Evolutionary conservation across 108 stramenopile species (phyloP), one percentile per base, ranked within the genome.

Genomic region (Asterionellopsis glacialis): DNA sequence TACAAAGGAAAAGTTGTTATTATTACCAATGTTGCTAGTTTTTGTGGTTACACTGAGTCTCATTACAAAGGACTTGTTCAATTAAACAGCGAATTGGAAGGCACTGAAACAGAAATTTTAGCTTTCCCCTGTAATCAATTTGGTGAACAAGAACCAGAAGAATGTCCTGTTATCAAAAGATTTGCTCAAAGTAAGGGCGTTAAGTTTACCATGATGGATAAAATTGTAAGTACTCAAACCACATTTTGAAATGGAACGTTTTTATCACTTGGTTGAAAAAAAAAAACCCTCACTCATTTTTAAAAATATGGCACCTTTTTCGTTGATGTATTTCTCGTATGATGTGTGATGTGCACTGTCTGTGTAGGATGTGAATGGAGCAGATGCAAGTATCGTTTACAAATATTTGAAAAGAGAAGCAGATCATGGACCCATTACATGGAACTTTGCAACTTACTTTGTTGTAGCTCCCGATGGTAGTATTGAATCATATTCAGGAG

Each of bases 41-140:
- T 86, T 54, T 93, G 91, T 57, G 91, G 84, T 21, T 87, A 82
- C 59, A 90, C 91, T 33, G 88, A 90, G 41, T 75, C 75, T 13
- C 88, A 90, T 61, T 93, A 93, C 64, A 63, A 61, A 1, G 82
- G 84, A 54, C 51, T 93, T 33, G 77, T 83, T 0, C 16, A 76
- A 45, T 57, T 93, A 16, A 80, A 76, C 63, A 60, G 56, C 9
- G 38, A 63, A 39, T 60, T 87, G 16, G 69, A 76, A 41, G 57
- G 25, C 1, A 56, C 76, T n/a, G 21, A 69, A 10, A 57, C 71
- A 16, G 50, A 41, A 51, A 61, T 88, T 51, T 55, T 85, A 51
- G 82, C 82, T 21, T 93, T 93, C 68, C 91, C 91, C 0, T 93
- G 91, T 73, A 88, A 93, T 62, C 91, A 93, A 57, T 93, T 93